Percentiles rank a stretch among this genome's conserved stretches.
Conservation (phyloP, 768 basidiomycete genomes). For the Sarcodon aspratus region DNA sequence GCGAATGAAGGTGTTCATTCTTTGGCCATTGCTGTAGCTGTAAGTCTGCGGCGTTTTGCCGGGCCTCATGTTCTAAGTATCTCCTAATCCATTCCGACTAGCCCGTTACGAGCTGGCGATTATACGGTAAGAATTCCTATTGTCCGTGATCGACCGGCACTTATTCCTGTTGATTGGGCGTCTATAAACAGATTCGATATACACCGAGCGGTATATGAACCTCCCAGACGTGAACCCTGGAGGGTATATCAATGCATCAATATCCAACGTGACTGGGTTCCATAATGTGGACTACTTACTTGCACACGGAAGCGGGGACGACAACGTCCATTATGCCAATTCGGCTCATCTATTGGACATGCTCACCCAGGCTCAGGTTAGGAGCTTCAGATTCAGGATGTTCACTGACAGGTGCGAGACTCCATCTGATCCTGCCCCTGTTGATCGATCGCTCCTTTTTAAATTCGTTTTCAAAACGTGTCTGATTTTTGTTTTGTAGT, state of each 20-base stretch:
- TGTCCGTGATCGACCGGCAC: background rate
- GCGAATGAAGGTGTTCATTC: constrained; percentile 84
- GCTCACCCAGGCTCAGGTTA: constrained; percentile 68
- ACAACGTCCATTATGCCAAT: constrained; percentile 94
- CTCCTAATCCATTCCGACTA: constrained; percentile 16
- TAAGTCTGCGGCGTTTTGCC: constrained; percentile 26
- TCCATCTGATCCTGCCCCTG: constrained; percentile 8
- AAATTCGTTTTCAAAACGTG: background rate
- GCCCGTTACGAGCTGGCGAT: constrained; percentile 82
- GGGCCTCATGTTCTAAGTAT: background rate
- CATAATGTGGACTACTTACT: constrained; percentile 68
- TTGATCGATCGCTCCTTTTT: constrained; percentile 3
- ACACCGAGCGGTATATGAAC: constrained; percentile 97
- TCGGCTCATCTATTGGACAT: constrained; percentile 88
- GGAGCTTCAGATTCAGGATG: constrained; percentile 82
- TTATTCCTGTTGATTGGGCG: background rate
- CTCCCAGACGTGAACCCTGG: constrained; percentile 64
- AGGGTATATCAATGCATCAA: constrained; percentile 86
- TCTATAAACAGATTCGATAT: constrained; percentile 64
- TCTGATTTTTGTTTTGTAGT: constrained; percentile 26
- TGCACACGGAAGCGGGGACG: constrained; percentile 90
- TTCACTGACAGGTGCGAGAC: constrained; percentile 81
- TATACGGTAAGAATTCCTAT: constrained; percentile 46
- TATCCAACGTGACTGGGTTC: constrained; percentile 85
- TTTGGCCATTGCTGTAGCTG: constrained; percentile 84